phyloP scores from a whole-genome alignment of 2,329 filamentous ascomycete genomes.

The Bipolaris zeicola region DNA sequence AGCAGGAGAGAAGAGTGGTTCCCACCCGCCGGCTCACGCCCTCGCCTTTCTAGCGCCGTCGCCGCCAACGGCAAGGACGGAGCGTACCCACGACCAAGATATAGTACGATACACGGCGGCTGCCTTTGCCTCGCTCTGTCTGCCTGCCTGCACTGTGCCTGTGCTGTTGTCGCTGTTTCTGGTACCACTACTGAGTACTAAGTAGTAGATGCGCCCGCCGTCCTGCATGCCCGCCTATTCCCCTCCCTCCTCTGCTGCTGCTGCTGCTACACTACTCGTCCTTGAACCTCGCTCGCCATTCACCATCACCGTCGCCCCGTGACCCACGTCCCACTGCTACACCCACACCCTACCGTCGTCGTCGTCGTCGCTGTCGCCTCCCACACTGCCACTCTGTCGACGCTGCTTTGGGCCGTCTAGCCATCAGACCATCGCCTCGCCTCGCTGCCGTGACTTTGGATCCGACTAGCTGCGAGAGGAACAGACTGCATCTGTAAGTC shows the following conservation, averaged over 20 bases:
- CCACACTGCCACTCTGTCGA: too few species aligned
- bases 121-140: neutral
- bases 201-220: neutral
- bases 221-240: neutral
- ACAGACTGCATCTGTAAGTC: conserved; percentile 27
- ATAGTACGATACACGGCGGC: conserved; percentile 13
- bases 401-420: too few species aligned
- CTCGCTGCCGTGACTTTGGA: conserved; percentile 13
- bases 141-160: too few species aligned
- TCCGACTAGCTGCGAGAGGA: conserved; percentile 3
- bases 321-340: too few species aligned
- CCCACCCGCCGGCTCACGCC: conserved; percentile 20
- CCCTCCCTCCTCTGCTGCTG: neutral
- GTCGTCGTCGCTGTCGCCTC: conserved; percentile 1
- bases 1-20: conserved; percentile 17
- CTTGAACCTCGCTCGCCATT: neutral
- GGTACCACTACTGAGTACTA: neutral
- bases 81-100: conserved; percentile 11
- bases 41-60: conserved; percentile 29
- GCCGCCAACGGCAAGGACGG: conserved; percentile 29
- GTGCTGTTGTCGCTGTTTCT: neutral
- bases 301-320: neutral
- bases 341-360: neutral
- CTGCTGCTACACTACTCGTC: neutral
- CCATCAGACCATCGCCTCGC: too few species aligned